These are phyloP conservation scores for Sarocladiaceae sp. DNA, from an alignment of 2,329 filamentous ascomycete genomes.

Conservation along the genomic window DNA sequence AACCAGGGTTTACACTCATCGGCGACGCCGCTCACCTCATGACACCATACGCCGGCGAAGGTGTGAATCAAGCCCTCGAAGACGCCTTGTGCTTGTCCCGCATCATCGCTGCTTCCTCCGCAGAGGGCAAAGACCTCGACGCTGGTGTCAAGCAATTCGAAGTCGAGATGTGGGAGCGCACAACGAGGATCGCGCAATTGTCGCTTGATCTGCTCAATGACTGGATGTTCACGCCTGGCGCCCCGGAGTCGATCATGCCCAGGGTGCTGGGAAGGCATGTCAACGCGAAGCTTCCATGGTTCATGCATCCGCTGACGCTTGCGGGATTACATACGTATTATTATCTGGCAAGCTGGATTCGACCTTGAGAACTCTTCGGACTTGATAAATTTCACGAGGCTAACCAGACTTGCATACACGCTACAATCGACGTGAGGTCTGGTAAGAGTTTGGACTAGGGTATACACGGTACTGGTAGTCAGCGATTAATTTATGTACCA, in stretches of 20 bases:
- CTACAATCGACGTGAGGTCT: no score
- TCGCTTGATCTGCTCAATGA: constrained; percentile 40
- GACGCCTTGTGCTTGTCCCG: constrained; percentile 47
- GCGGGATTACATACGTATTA: constrained; percentile 23
- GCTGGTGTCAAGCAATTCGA: constrained; percentile 31
- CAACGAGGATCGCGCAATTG: constrained; percentile 32
- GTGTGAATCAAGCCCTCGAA: constrained; percentile 53
- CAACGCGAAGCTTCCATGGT: constrained; percentile 24
- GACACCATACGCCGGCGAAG: constrained; percentile 54
- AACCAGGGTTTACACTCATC: constrained; percentile 46
- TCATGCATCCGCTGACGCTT: constrained; percentile 25
- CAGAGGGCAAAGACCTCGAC: constrained; percentile 25
- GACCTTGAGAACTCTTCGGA: constrained; percentile 14
- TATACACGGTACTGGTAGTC: no score
- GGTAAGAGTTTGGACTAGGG: no score
- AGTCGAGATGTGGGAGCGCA: constrained; percentile 32
- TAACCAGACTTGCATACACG: no score
- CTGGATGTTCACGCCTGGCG: constrained; percentile 43
- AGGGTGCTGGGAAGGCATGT: constrained; percentile 26
- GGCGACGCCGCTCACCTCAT: constrained; percentile 60
- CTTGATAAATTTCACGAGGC: constrained; percentile 10
- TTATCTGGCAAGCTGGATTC: constrained; percentile 13
- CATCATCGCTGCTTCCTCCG: constrained; percentile 30
- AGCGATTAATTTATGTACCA: no score
- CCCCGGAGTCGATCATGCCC: constrained; percentile 39